phyloP scores from a whole-genome alignment of 306 rosid genomes.

The Styphnolobium japonicum region DNA sequence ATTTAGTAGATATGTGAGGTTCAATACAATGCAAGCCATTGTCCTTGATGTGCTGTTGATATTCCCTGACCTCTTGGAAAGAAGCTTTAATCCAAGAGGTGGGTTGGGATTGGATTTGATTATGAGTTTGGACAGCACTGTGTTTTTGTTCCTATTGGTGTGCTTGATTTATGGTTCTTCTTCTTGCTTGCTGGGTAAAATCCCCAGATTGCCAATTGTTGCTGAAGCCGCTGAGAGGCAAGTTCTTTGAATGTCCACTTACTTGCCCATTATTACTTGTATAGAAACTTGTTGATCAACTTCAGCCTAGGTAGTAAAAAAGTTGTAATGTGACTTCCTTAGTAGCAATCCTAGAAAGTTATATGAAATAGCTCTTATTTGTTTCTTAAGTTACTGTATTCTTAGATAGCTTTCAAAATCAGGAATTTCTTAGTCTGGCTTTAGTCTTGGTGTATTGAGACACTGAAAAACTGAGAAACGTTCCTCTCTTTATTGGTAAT shows the following conservation, averaged over 20 bases:
- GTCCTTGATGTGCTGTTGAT: constrained; percentile 91
- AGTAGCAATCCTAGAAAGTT: constrained; percentile 18
- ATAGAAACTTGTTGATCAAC: constrained; percentile 24
- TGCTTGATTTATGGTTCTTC: constrained; percentile 58
- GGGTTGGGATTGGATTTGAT: constrained; percentile 86
- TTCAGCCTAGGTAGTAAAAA: neutral
- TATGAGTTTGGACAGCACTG: constrained; percentile 96
- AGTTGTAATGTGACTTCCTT: constrained; percentile 5
- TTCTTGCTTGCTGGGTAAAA: constrained; percentile 79
- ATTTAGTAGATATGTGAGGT: constrained; percentile 87
- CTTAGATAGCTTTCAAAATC: constrained; percentile 2
- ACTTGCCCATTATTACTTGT: constrained; percentile 21
- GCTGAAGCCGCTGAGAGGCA: constrained; percentile 98
- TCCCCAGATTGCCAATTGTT: constrained; percentile 89
- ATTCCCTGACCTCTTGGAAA: constrained; percentile 84
- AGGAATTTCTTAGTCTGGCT: constrained; percentile 8
- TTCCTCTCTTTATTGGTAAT: neutral
- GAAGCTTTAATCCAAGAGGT: constrained; percentile 73
- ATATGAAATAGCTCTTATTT: neutral
- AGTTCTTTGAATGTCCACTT: constrained; percentile 79
- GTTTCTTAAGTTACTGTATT: constrained; percentile 14
- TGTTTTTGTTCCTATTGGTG: constrained; percentile 53
- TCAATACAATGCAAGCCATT: constrained; percentile 95
- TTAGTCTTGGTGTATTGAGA: constrained; percentile 12
- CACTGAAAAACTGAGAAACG: neutral